Percentiles rank a stretch among this genome's conserved stretches.
These are phyloP conservation scores for Helianthus tuberosus DNA, from an alignment of 129 eudicot genomes.

Conservation along the genomic window DNA sequence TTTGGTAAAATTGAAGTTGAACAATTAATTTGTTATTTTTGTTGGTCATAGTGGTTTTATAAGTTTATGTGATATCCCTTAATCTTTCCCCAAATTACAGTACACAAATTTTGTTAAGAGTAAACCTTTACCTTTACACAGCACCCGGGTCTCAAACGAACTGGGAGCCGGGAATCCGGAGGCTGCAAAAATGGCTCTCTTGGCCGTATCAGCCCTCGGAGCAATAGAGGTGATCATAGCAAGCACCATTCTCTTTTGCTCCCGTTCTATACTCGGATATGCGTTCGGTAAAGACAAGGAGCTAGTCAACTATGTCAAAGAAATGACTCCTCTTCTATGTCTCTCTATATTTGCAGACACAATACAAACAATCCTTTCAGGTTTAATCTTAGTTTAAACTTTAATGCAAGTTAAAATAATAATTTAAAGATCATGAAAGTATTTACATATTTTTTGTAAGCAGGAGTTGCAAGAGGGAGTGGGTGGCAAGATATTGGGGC, in stretches of 20 bases:
- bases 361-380: slow-evolving; percentile 37
- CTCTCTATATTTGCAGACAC: slow-evolving; percentile 39
- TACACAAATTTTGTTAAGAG: neutral
- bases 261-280: slow-evolving; percentile 37
- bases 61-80: too few species aligned
- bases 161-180: slow-evolving; percentile 44
- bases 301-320: slow-evolving; percentile 35
- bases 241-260: slow-evolving; percentile 20
- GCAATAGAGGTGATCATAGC: slow-evolving; percentile 36
- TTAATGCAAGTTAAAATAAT: neutral
- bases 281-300: slow-evolving; percentile 35
- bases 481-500: slow-evolving; percentile 76
- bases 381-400: slow-evolving; percentile 13
- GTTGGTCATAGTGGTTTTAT: too few species aligned
- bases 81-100: too few species aligned
- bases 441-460: neutral
- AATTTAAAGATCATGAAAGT: neutral
- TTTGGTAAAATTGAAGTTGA: too few species aligned
- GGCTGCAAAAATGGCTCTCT: slow-evolving; percentile 34
- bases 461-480: slow-evolving; percentile 69
- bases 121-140: neutral
- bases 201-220: slow-evolving; percentile 21
- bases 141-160: slow-evolving; percentile 40
- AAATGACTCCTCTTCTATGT: slow-evolving; percentile 35
- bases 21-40: too few species aligned